phyloP scores from a whole-genome alignment of 2,329 filamentous ascomycete genomes.

The Pochonia chlamydosporia region DNA sequence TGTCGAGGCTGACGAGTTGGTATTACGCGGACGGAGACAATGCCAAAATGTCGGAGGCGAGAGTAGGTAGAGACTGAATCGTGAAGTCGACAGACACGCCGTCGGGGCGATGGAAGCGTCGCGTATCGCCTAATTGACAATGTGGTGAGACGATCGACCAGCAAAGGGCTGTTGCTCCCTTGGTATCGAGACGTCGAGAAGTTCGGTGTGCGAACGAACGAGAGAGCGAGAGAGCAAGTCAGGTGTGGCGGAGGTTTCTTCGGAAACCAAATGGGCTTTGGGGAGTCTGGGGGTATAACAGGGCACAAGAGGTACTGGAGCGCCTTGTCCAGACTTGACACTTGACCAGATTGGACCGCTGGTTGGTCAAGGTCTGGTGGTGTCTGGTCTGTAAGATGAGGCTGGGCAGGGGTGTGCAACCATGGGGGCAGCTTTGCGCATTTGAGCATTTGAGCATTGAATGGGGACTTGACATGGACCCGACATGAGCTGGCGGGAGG shows the following conservation, averaged over 20 bases:
- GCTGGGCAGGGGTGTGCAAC: not conserved
- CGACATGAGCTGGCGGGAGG: not conserved
- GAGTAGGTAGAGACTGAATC: not conserved
- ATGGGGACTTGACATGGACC: too few relatives aligned
- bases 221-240: not conserved
- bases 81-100: not conserved
- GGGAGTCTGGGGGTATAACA: slow-evolving; percentile 1
- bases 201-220: not conserved
- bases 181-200: not conserved
- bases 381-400: not conserved
- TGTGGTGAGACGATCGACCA: not conserved
- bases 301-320: not conserved
- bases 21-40: not conserved
- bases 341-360: not conserved
- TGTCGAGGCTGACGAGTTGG: not conserved
- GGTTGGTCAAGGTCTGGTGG: too few relatives aligned
- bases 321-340: not conserved
- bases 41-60: not conserved
- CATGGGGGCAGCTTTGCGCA: not conserved
- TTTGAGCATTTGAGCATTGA: too few relatives aligned
- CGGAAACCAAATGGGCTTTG: not conserved
- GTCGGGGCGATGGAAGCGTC: not conserved
- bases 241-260: not conserved
- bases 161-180: not conserved
- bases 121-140: not conserved